Base-by-base conservation (phyloP, 441 rosid genomes). In the Francoa sonchifolia region DNA sequence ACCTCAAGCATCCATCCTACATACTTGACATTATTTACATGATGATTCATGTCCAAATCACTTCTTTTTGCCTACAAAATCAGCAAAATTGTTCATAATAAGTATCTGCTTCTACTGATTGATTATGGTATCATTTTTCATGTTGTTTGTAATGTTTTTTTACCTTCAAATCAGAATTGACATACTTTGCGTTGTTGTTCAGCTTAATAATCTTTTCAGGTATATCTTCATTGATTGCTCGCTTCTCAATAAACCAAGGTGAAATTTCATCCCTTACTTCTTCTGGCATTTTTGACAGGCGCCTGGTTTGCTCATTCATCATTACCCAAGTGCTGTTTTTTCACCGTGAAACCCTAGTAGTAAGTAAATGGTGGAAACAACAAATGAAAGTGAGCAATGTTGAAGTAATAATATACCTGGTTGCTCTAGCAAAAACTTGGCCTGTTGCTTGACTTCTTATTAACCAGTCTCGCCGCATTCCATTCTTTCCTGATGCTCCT, bases 1-100 rank as follows among this genome's bases (percentile, higher is more conserved):
- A 77, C 86, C 92, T 77, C 92, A n/a, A 77, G 65, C 86, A 77
- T 81, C 92, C 92, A 81, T 50, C 67, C 54, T 5, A 81, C 74
- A 19, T 81, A 77, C 66, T 81, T 74, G 27, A 81, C 83, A 61
- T 81, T 77, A 68, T 74, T 77, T 47, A 77, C 92, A 48, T 77
- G 92, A 18, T 72, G 76, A 61, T 81, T 81, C 92, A 81, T 68
- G 52, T 77, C 83, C 57, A 77, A 48, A 49, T 81, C 83, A 44
- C 68, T 68, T 58, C 92, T 64, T 47, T 63, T 60, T 1, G 85
- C 74, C 85, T 80, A 32, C 47, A 70, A 31, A 36, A n/a, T 21
- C 3, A 30, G 11, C 13, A 20, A 26, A 13, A 1, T 12, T 12
- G 27, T 38, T 3, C n/a, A 3, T n/a, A 5, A 12, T 11, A 10